Evolutionary conservation across 1,284 basidiomycete species (phyloP), one percentile per base, ranked within the genome.

Genomic region (Irpex rosettiformis): DNA sequence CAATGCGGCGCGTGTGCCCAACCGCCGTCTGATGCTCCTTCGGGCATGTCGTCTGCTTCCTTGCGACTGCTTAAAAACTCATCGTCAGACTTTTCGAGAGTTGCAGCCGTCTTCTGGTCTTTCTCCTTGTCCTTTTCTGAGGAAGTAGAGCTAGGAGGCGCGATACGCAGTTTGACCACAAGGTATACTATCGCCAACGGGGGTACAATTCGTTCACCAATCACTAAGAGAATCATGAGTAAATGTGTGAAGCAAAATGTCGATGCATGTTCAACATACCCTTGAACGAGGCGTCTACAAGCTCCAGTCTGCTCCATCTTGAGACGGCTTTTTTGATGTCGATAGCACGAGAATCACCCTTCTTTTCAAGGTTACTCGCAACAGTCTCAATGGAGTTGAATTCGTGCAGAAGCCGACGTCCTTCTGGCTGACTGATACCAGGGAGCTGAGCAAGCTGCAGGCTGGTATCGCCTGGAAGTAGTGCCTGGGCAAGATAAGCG

Each of bases 161-260:
- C 73, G 27, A 95, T 65, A 2, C 91, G 85, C 16, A 94, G 76
- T 72, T 96, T 96, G 72, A 96, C 83, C 22, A 93, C 80, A 57
- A 98, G 84, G 67, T 89, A 89, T 29, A 98, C 93, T 64, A 98
- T 92, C 0, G 96, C 88, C 2, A 91, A 89, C 0, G 96, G 94
- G 0, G 92, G 92, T 29, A 98, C 87, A 48, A 91, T 75, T 40
- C 88, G 88, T 73, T 99, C 97, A 56, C 93, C 97, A 56, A 93
- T 89, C 58, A 98, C 96, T 95, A 62, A 22, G 8, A n/a, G 13
- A 37, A 47, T 52, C 37, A 33, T 54, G 42, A n/a, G 40, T 54
- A 10, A 11, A 37, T 2, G 33, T 37, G 33, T 11, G n/a, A 1
- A 11, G 2, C n/a, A 11, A 37, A 10, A 37, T 16, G n/a, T 16